Evolutionary conservation across 306 rosid genomes (phyloP).

Genomic region (Vigna nakashimae): DNA sequence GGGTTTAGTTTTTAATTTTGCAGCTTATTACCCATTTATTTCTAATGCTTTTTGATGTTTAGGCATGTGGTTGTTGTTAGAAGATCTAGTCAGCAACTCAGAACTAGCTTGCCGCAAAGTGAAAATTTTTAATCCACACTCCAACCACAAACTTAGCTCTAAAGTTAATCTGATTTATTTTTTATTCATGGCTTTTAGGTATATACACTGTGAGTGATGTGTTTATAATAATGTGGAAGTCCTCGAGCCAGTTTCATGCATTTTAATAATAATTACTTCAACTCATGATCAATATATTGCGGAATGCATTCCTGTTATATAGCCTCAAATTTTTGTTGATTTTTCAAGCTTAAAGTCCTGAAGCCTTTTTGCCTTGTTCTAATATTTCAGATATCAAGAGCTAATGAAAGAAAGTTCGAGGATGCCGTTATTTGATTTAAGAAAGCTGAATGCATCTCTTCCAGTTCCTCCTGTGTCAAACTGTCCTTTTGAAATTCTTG

Average conservation of each 20-base stretch:
- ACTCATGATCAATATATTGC: too few relatives aligned
- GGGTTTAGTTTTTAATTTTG: conserved; percentile 11
- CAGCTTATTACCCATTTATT: neutral
- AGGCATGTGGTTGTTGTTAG: neutral
- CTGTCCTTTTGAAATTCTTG: conserved; percentile 65
- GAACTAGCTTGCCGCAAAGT: neutral
- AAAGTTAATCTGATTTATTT: too few relatives aligned
- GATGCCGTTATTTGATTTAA: conserved; percentile 86
- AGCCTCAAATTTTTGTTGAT: neutral
- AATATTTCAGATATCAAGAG: conserved; percentile 73
- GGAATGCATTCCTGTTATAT: too few relatives aligned
- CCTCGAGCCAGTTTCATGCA: too few relatives aligned
- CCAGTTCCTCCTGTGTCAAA: conserved; percentile 77
- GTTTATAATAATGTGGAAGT: too few relatives aligned
- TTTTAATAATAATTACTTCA: too few relatives aligned
- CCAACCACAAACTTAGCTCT: too few relatives aligned
- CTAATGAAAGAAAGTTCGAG: conserved; percentile 95
- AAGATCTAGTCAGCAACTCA: conserved; percentile 30
- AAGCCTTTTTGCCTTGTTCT: conserved; percentile 13
- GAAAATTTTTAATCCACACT: too few relatives aligned
- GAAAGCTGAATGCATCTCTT: conserved; percentile 86
- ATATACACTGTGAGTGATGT: too few relatives aligned
- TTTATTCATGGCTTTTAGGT: too few relatives aligned
- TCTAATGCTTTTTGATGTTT: conserved; percentile 12
- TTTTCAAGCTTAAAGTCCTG: conserved; percentile 12